A percentile compares a stretch with the other conserved stretches of the same genome.
Evolutionary conservation across 345 rosid species (phyloP).

Genomic region (Salix koriyanagi): DNA sequence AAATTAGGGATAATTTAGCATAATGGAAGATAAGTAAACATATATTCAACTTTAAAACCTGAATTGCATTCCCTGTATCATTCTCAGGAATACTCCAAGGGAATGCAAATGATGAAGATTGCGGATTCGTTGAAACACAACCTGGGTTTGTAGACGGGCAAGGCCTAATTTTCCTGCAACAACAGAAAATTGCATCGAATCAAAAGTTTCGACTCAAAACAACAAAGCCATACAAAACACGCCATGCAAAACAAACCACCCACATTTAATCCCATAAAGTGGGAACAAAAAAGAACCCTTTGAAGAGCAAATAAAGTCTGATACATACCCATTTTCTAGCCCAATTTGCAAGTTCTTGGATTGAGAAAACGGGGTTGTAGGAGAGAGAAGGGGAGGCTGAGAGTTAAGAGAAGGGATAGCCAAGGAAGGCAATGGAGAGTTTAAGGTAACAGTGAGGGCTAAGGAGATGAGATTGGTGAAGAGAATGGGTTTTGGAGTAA

Average conservation of each 20-base stretch:
- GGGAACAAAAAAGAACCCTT: neutral
- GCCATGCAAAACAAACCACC: neutral
- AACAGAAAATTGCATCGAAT: neutral
- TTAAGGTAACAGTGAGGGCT: constrained; percentile 52
- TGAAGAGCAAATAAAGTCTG: neutral
- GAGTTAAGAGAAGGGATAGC: constrained; percentile 74
- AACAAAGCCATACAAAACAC: neutral
- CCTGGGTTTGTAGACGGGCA: constrained; percentile 90
- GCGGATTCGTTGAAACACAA: constrained; percentile 82
- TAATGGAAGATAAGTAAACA: neutral
- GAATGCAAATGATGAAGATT: constrained; percentile 73
- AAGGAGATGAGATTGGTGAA: constrained; percentile 45
- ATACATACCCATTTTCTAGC: constrained; percentile 63
- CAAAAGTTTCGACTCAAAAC: neutral
- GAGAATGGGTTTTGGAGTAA: constrained; percentile 27
- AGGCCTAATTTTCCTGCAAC: constrained; percentile 71
- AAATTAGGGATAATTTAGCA: neutral
- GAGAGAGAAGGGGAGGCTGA: constrained; percentile 37
- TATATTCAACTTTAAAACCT: constrained; percentile 33
- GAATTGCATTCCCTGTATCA: constrained; percentile 43
- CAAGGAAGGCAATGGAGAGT: constrained; percentile 47
- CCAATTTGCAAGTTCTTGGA: constrained; percentile 72
- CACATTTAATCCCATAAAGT: neutral
- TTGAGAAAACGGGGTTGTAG: constrained; percentile 83
- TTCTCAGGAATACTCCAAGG: constrained; percentile 63